Evolutionary conservation across 805 yeast species (phyloP), one percentile per base, ranked within the genome.

Genomic region (Candida multigemmis): DNA sequence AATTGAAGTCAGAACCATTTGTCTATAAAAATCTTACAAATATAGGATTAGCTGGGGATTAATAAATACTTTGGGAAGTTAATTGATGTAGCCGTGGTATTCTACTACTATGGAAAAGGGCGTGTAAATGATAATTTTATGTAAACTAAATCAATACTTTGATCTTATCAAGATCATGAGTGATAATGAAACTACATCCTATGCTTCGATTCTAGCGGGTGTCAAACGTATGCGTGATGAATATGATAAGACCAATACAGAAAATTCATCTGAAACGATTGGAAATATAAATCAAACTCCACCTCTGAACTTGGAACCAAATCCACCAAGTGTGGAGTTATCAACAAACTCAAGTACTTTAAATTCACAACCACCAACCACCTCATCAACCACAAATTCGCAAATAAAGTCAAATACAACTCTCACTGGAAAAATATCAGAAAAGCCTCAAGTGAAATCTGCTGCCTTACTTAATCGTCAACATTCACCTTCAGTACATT

Each of bases 151-250:
- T n/a, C n/a, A n/a, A n/a, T n/a, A n/a, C n/a, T n/a, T n/a, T 10
- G 21, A 19, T 7, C 6, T n/a, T 7, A 16, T 23, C 16, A 23
- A 25, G 12, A 20, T 14, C n/a, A 16, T n/a, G 10, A 29, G 28
- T 15, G 30, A 28, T 7, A 21, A 35, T n/a, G 74, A 74, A 41
- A 59, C 79, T 2, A 65, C 80, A 3, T 78, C 86, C 1, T 79
- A 78, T 48, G 73, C 78, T 26, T 74, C 82, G 42, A 75, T 79
- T 21, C 47, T 78, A 23, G 84, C 77, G 4, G 81, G 80, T n/a
- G 83, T 77, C 2, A 60, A 71, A 45, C 65, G 67, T 30, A 63
- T 77, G 50, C 48, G 82, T 32, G 71, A 74, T 33, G 49, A 62
- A 31, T 56, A 45, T 33, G 58, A 47, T 7, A 40, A 24, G 4